Base-by-base conservation (phyloP, 202 grass and related monocot species). In the Zoysia matrella region DNA sequence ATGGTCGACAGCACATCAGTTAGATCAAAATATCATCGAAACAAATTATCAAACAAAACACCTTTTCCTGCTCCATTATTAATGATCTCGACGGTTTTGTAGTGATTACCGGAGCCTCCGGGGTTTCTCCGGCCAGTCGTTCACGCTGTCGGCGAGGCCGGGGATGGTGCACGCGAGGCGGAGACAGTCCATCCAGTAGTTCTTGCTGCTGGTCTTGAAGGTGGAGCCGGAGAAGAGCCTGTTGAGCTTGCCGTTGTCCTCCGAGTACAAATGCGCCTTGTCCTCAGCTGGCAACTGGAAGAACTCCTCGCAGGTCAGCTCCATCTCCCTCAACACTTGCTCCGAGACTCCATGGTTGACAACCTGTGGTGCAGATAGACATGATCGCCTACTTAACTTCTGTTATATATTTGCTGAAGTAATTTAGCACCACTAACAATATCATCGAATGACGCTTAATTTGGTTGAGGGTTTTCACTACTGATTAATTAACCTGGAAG, bases 101-200 rank as follows among this genome's bases (percentile, higher is more conserved):
- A 36, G 30, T 36, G 58, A 36, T 61, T 36, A 73, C 71, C 52
- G 71, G 52, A 73, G 39, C 52, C 71, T 56, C 1, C 42, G 51
- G 36, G 90, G 86, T 11, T 86, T 92, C 22, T 83, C 69, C 6
- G 90, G 90, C 86, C 90, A 92, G 47, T 77, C 83, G 47, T 85
- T 70, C 71, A 65, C 39, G 51, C 71, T 83, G 30, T 89, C 76
- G 13, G 46, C 14, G 13, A 22, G 5, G 16, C 77, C 74, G 2
- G 86, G 90, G 77, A 83, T 80, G 64, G 52, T 40, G 8, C 86
- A 92, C 8, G 87, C 78, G 7, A 92, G 65, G 9, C 61, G 74
- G 22, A 92, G 77, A 65, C 83, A 92, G 49, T 92, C 86, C 81
- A 83, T 40, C 39, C 90, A 89, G 47, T 80, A 84, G 1, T 36